Evolutionary conservation across 164 flowering plant species (phyloP).

Genomic region (Tetracentron sinense): DNA sequence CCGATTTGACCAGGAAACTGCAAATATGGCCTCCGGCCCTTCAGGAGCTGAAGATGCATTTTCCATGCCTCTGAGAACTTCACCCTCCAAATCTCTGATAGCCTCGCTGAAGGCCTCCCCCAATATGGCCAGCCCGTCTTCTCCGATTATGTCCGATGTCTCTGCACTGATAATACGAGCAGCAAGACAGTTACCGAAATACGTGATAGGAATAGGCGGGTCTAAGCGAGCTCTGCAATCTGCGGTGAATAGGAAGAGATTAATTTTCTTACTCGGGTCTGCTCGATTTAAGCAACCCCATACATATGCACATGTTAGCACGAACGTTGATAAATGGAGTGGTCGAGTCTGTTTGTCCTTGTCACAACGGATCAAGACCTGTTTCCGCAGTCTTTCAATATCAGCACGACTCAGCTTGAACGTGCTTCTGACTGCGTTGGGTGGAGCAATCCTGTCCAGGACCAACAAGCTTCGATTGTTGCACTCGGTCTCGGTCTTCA

Average conservation of each 20-base stretch:
- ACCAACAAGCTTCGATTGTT: too few relatives aligned
- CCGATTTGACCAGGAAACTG: conserved; percentile 46
- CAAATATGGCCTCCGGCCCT: neutral
- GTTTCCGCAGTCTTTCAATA: conserved; percentile 21
- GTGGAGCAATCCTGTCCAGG: neutral
- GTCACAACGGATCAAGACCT: neutral
- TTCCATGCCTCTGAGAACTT: conserved; percentile 16
- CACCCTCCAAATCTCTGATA: conserved; percentile 20
- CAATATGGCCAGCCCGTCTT: conserved; percentile 28
- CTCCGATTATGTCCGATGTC: conserved; percentile 17
- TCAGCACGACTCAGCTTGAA: conserved; percentile 19
- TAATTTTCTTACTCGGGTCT: neutral
- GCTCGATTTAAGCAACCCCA: conserved; percentile 40
- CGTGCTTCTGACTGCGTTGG: conserved; percentile 24
- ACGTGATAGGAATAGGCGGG: conserved; percentile 31
- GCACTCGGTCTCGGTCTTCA: neutral
- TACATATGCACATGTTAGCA: conserved; percentile 26
- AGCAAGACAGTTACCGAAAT: conserved; percentile 49
- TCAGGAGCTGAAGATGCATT: conserved; percentile 9
- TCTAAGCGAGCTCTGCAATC: conserved; percentile 30
- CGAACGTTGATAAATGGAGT: conserved; percentile 27
- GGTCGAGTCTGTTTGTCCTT: neutral
- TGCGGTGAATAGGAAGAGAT: conserved; percentile 20
- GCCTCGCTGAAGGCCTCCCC: conserved; percentile 23
- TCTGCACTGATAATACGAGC: neutral